Conservation (phyloP, 306 rosid species). For the Ammopiptanthus mongolicus region DNA sequence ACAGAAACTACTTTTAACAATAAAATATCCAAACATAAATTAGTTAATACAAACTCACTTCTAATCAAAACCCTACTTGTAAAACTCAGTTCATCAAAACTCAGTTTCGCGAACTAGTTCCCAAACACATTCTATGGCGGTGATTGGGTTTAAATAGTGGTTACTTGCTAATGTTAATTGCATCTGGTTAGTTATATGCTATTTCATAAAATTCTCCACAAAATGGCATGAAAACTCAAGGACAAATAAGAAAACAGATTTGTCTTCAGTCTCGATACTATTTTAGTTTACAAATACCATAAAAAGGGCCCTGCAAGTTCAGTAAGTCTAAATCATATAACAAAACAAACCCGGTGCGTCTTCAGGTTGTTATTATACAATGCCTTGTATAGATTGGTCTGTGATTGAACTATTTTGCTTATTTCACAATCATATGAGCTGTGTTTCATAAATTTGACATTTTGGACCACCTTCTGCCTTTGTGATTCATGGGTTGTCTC, state of each 20-base stretch:
- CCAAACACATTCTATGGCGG: too few species aligned
- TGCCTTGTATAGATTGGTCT: not conserved
- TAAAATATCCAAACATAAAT: too few species aligned
- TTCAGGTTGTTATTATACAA: not conserved
- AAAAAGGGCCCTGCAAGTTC: not conserved
- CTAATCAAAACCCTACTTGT: too few species aligned
- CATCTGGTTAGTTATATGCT: not conserved
- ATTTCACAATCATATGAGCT: conserved; percentile 36
- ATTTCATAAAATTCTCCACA: not conserved
- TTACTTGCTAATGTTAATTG: too few species aligned
- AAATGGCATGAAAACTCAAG: not conserved
- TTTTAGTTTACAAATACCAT: not conserved
- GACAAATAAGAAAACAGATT: not conserved
- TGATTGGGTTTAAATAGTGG: too few species aligned
- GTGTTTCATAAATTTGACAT: conserved; percentile 17
- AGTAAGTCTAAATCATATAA: not conserved
- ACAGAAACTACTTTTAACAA: too few species aligned
- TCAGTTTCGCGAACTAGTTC: too few species aligned
- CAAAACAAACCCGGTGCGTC: not conserved
- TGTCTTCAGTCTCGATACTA: not conserved
- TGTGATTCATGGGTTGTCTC: conserved; percentile 11
- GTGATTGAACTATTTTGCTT: not conserved
- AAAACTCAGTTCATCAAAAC: too few species aligned
- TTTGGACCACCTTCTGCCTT: not conserved
- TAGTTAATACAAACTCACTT: too few species aligned